Percentiles rank a stretch among this genome's conserved stretches.
phyloP scores from a whole-genome alignment of 345 rosid genomes.

The Raphanus sativus region DNA sequence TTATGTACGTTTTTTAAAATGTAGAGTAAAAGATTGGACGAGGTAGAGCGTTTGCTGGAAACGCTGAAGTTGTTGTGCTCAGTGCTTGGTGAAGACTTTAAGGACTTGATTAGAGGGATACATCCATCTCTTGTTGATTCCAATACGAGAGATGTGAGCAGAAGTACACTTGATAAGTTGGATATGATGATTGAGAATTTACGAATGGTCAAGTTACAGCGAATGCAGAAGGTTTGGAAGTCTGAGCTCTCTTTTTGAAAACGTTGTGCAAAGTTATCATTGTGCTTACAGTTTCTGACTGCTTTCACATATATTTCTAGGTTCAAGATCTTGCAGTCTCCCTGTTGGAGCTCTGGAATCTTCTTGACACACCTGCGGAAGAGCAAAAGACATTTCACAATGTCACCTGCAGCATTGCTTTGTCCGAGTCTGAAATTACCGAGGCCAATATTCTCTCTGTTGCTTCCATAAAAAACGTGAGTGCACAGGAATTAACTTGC shows the following conservation, averaged over 20 bases:
- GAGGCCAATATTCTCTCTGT: constrained; percentile 59
- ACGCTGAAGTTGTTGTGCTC: constrained; percentile 49
- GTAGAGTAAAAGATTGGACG: constrained; percentile 52
- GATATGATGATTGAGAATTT: constrained; percentile 47
- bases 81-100: constrained; percentile 65
- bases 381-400: constrained; percentile 59
- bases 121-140: constrained; percentile 48
- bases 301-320: constrained; percentile 29
- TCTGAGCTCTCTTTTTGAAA: neutral
- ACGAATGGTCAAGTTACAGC: constrained; percentile 51
- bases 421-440: constrained; percentile 54
- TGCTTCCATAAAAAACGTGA: constrained; percentile 53
- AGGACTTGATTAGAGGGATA: constrained; percentile 40
- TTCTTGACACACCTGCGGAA: constrained; percentile 62
- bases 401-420: constrained; percentile 51
- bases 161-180: constrained; percentile 49
- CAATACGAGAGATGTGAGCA: constrained; percentile 48
- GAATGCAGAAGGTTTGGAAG: constrained; percentile 59
- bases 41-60: constrained; percentile 46
- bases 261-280: neutral
- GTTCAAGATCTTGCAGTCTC: constrained; percentile 61
- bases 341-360: constrained; percentile 68
- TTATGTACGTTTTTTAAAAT: neutral
- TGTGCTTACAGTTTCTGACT: constrained; percentile 23
- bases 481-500: constrained; percentile 18